Percentiles rank a stretch among this genome's conserved stretches.
Evolutionary conservation across 768 basidiomycete genomes (phyloP).

Genomic region (Phaeotremella fagi): DNA sequence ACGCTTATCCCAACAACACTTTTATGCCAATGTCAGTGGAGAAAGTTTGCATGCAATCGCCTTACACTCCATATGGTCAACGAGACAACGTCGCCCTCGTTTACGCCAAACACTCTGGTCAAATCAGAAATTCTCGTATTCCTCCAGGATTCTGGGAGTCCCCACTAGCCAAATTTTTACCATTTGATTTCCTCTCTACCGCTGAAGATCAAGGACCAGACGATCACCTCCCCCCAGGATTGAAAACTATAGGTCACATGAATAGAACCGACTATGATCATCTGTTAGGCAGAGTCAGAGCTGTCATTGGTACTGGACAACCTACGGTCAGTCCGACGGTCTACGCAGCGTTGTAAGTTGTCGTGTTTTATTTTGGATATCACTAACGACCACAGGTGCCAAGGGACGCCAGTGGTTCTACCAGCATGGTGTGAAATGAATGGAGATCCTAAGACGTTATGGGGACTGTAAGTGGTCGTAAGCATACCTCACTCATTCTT

Average conservation of each 20-base stretch:
- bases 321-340: constrained; percentile 43
- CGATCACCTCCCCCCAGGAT: constrained; percentile 34
- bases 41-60: constrained; percentile 29
- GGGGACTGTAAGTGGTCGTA: too few relatives aligned
- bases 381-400: too few relatives aligned
- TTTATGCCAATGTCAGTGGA: constrained; percentile 46
- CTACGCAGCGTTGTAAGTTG: constrained; percentile 43
- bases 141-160: constrained; percentile 30
- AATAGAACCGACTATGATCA: constrained; percentile 26
- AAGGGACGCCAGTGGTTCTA: too few relatives aligned
- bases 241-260: constrained; percentile 29
- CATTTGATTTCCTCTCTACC: constrained; percentile 28
- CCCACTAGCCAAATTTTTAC: constrained; percentile 12
- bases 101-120: constrained; percentile 40
- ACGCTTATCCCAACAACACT: too few relatives aligned
- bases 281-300: constrained; percentile 34
- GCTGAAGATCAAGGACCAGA: constrained; percentile 27
- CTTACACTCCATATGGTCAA: constrained; percentile 23
- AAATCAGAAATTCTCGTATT: too few relatives aligned
- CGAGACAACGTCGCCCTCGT: constrained; percentile 33
- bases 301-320: constrained; percentile 40
- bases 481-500: too few relatives aligned
- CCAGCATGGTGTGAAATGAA: too few relatives aligned
- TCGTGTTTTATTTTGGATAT: too few relatives aligned
- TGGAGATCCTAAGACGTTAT: too few relatives aligned